Percentiles rank a stretch among this genome's conserved stretches.
phyloP scores from a whole-genome alignment of 331 rosid genomes.

The Malus hybrid region DNA sequence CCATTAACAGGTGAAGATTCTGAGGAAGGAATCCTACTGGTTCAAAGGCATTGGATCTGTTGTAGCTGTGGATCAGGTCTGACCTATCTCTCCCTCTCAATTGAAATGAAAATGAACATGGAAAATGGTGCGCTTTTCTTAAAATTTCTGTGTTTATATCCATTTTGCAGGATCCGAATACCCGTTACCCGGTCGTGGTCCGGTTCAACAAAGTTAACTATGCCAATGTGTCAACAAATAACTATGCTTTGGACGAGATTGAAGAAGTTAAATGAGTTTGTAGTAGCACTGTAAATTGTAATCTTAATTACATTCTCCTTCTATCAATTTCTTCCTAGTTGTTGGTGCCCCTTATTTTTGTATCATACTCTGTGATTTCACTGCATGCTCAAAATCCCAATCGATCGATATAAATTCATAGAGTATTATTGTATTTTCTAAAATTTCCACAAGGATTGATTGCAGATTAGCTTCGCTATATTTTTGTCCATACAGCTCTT shows the following conservation, averaged over 20 bases:
- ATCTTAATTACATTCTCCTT: slow-evolving; percentile 20
- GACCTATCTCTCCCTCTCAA: not conserved
- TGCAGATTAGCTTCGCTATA: too few species aligned
- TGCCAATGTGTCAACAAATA: slow-evolving; percentile 83
- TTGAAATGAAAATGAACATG: not conserved
- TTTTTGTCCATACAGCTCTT: too few species aligned
- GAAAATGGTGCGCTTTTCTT: not conserved
- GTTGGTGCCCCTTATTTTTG: slow-evolving; percentile 19
- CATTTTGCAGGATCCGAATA: slow-evolving; percentile 56
- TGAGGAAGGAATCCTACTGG: slow-evolving; percentile 84
- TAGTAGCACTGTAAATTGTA: slow-evolving; percentile 28
- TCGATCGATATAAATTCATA: not conserved
- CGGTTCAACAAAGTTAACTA: slow-evolving; percentile 78
- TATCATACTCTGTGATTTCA: slow-evolving; percentile 35
- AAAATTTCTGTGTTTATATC: not conserved
- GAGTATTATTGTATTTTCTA: not conserved
- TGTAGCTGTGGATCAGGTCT: slow-evolving; percentile 84
- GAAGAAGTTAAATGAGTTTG: slow-evolving; percentile 48
- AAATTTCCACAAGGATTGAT: too few species aligned
- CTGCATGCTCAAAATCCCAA: slow-evolving; percentile 3
- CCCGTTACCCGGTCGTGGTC: slow-evolving; percentile 81
- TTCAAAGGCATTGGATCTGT: slow-evolving; percentile 67
- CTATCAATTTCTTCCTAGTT: slow-evolving; percentile 23
- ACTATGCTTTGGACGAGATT: slow-evolving; percentile 85
- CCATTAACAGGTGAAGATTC: slow-evolving; percentile 60